Base-by-base conservation (phyloP, 2,329 filamentous ascomycete species). In the Chaetomium globosum region DNA sequence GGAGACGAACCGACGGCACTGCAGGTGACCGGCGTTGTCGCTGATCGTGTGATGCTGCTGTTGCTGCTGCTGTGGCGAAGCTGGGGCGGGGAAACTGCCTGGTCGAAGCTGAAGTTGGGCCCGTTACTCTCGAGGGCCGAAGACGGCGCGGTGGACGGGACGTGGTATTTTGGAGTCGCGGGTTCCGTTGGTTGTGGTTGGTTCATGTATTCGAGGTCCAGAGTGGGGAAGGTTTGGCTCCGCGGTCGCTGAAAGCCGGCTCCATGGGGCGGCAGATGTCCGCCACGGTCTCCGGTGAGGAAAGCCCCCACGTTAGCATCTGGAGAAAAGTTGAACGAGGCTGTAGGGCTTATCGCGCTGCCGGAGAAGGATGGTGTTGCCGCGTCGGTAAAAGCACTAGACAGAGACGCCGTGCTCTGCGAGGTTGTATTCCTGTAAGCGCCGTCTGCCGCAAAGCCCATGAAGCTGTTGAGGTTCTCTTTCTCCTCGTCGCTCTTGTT, bases 171-270 rank as follows among this genome's bases (percentile, higher is more conserved):
- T 6, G 83, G 83, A 4, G 83, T 85, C 70, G 81, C 75, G 1
- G 81, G 79, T 39, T 84, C 81, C 6, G 75, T 73, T 4, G 64
- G 57, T 46, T 76, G 76, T 21, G 73, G 68, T 64, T 83, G 82
- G 70, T 81, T 82, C 69, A 83, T 77, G 65, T 82, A 85, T 64
- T 85, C 88, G 53, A 89, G 81, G 63, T 87, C 87, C 51, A 92
- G 80, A 53, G 89, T 87, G 1, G 93, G 92, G 68, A 96, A 93
- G 0, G 92, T 96, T 76, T 96, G 92, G 75, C 91, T 95, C 73
- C 92, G 85, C n/a, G 91, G 91, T 63, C 92, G 85, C 71, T 90
- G 89, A 69, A 89, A 87, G 74, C 26, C 64, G 71, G 36, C 79
- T 5, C 73, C 73, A n/a, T 54, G 61, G 8, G 64, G 67, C 4